phyloP scores from a whole-genome alignment of 371 early-diverging fungal genomes.

The Dinochytrium kinnereticum region DNA sequence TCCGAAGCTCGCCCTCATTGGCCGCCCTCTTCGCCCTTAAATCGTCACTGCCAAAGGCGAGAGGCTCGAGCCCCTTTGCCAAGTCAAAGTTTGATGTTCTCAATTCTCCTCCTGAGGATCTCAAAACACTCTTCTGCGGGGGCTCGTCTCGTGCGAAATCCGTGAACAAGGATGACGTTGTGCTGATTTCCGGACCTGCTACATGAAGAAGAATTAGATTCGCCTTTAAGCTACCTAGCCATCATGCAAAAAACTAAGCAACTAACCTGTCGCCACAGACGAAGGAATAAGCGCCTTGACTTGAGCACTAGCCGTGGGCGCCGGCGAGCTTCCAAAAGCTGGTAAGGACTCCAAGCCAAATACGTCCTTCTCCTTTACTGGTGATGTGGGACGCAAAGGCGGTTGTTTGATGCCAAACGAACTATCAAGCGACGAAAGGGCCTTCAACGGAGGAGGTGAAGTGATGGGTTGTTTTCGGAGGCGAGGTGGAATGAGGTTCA shows the following conservation, averaged over 20 bases:
- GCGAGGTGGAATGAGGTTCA: conserved; percentile 52
- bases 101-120: neutral
- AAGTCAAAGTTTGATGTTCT: neutral
- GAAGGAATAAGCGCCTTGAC: neutral
- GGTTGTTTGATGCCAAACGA: neutral
- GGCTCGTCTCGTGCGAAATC: too few relatives aligned
- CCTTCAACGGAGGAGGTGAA: neutral
- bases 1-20: conserved; percentile 45
- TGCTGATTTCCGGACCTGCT: too few relatives aligned
- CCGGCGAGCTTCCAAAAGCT: neutral
- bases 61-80: neutral
- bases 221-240: too few relatives aligned
- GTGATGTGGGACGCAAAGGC: neutral
- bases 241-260: too few relatives aligned
- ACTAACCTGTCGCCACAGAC: neutral
- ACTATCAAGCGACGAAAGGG: neutral
- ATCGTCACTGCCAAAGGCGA: neutral
- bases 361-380: neutral
- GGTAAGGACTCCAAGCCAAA: neutral
- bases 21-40: conserved; percentile 23
- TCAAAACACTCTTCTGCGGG: too few relatives aligned
- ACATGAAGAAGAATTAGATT: too few relatives aligned
- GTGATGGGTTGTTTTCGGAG: neutral
- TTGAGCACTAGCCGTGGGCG: neutral
- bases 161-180: too few relatives aligned